Evolutionary conservation across 2,329 filamentous ascomycete species (phyloP), one percentile per base, ranked within the genome.

Genomic region (Fusarium tjaetaba): DNA sequence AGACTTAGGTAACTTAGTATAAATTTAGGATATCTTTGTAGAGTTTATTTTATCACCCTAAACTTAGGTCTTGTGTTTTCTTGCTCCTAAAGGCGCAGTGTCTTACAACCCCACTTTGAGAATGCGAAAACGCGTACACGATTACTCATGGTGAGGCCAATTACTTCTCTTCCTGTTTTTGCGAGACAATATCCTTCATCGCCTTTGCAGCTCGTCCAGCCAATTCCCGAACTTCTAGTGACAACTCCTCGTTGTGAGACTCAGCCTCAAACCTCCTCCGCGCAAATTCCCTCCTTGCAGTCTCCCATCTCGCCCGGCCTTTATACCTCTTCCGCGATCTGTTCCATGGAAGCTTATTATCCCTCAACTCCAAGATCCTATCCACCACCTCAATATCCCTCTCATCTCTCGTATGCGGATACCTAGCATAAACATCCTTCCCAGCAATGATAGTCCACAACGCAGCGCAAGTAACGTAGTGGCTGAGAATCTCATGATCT

Each of bases 301-400:
- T 71, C 11, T 67, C 68, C 68, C 68, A 70, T 4, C 68, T 41
- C 11, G 61, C 67, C 2, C 55, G 39, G 2, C 43, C 39, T 14
- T 71, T 67, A 7, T 24, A 48, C 11, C 18, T 67, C 4, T 51
- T 61, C 4, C 22, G 24, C 0, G 67, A 67, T 9, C 68, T 59
- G 1, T 34, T 71, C 68, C 68, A 71, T 3, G 67, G 68, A 3
- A 70, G 24, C 0, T 67, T n/a, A 15, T 61, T 24, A 5, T 39
- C 43, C 9, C 53, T 71, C 7, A 56, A 5, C 0, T 24, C 39
- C 0, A 70, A 9, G 11, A 70, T 52, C 4, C 39, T 61, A 9
- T 43, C 26, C 1, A 70, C 53, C 2, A 61, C 43, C 4, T 61
- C 2, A 2, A 61, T 68, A 11, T 70, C 68, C 5, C 68, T 45